A percentile compares a stretch with the other conserved stretches of the same genome.
Conservation (phyloP, 139 green algal genomes). For the Picochlorum costavermella region DNA sequence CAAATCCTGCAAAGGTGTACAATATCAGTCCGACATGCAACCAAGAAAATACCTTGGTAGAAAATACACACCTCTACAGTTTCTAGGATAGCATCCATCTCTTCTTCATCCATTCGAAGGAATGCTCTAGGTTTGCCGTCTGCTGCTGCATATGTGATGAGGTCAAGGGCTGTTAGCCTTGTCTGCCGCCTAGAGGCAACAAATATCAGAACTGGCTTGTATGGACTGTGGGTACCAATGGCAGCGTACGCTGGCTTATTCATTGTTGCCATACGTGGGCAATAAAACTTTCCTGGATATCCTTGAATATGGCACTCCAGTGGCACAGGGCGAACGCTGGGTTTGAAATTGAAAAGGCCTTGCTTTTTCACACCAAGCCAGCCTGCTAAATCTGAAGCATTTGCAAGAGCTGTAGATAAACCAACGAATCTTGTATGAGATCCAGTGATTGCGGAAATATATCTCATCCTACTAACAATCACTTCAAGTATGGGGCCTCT, state of each 20-base stretch:
- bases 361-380: conserved; percentile 79
- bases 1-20: conserved; percentile 21
- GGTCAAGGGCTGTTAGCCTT: conserved; percentile 88
- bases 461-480: conserved; percentile 81
- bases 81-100: conserved; percentile 34
- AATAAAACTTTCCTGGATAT: conserved; percentile 90
- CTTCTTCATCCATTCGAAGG: conserved; percentile 56
- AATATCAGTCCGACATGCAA: conserved; percentile 16
- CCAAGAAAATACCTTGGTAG: conserved; percentile 12
- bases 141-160: conserved; percentile 87
- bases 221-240: conserved; percentile 84
- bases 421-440: conserved; percentile 79
- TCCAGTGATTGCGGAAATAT: conserved; percentile 65
- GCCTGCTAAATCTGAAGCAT: conserved; percentile 86
- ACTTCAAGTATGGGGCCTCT: conserved; percentile 93
- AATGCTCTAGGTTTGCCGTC: conserved; percentile 77
- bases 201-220: conserved; percentile 66
- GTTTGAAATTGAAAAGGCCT: conserved; percentile 98
- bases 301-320: conserved; percentile 95
- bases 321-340: conserved; percentile 84
- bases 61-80: conserved; percentile 20
- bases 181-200: conserved; percentile 87
- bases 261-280: conserved; percentile 95
- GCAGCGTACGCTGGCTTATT: conserved; percentile 96
- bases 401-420: conserved; percentile 90